phyloP scores from a whole-genome alignment of 176 grass and related monocot genomes.

The Musa itinerans region DNA sequence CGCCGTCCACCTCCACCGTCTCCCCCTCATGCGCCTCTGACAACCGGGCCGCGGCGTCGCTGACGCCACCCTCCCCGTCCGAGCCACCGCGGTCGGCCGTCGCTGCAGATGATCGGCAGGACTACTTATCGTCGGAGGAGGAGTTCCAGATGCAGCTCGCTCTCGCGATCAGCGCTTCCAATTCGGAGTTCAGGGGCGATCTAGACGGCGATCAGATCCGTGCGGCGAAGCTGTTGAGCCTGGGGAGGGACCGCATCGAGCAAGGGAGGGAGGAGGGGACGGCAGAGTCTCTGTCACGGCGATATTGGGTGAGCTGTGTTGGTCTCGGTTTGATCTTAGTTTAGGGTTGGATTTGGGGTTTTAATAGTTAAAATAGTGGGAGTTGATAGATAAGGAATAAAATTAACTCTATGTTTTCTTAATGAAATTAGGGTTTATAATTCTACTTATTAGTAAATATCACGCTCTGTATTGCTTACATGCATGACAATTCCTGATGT shows the following conservation, averaged over 20 bases:
- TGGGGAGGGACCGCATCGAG: slow-evolving; percentile 54
- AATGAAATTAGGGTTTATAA: background rate
- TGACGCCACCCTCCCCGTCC: background rate
- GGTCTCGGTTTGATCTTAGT: background rate
- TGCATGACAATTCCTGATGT: background rate
- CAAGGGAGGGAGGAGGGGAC: slow-evolving; percentile 51
- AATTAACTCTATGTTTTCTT: background rate
- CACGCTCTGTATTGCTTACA: background rate
- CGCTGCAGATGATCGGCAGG: slow-evolving; percentile 32
- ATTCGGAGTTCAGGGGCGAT: slow-evolving; percentile 57
- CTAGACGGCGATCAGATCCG: slow-evolving; percentile 94
- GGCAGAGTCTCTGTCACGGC: slow-evolving; percentile 69
- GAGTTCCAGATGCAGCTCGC: slow-evolving; percentile 99
- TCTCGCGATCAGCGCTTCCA: slow-evolving; percentile 88
- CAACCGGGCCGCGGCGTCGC: slow-evolving; percentile 10
- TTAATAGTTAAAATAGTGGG: background rate
- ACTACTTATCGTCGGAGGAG: slow-evolving; percentile 82
- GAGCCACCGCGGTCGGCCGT: slow-evolving; percentile 3
- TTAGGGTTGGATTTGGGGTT: background rate
- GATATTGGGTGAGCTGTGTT: slow-evolving; percentile 66
- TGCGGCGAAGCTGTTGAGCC: slow-evolving; percentile 81
- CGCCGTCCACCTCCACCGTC: slow-evolving; percentile 30
- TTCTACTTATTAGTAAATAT: background rate
- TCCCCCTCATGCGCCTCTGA: slow-evolving; percentile 34
- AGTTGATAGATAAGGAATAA: background rate